These are phyloP conservation scores for Blepharisma stoltei DNA, from an alignment of 73 alveolate genomes.

Conservation along the genomic window DNA sequence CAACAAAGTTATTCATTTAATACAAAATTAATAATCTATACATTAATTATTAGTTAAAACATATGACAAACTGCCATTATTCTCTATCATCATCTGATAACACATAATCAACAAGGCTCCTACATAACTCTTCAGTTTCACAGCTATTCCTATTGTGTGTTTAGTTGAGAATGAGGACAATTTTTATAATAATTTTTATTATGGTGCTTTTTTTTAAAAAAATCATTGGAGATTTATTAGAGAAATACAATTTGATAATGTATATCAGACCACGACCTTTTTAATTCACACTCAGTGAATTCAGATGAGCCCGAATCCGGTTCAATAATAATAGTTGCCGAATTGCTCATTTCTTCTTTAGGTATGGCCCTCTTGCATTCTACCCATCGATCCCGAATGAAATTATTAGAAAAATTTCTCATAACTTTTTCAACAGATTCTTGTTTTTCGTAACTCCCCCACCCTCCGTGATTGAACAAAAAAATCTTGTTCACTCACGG, in stretches of 20 bases:
- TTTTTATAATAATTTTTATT: no score
- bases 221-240: no score
- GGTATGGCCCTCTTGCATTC: slow-evolving; percentile 2
- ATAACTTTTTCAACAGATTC: slow-evolving; percentile 8
- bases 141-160: no score
- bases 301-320: neutral
- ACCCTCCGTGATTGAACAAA: no score
- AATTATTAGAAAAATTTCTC: neutral
- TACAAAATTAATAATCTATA: no score
- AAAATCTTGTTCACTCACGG: no score
- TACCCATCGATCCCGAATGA: neutral
- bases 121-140: slow-evolving; percentile 14
- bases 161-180: no score
- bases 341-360: slow-evolving; percentile 1
- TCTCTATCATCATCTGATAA: neutral
- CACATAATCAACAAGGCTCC: neutral
- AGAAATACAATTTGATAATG: no score
- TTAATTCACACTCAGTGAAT: neutral
- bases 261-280: neutral
- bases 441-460: slow-evolving; percentile 27
- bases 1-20: no score
- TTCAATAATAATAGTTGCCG: neutral
- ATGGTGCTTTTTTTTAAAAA: no score
- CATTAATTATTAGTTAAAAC: no score
- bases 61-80: no score